phyloP scores from a whole-genome alignment of 1,139 yeast species.

The Suhomyces panamericanus region DNA sequence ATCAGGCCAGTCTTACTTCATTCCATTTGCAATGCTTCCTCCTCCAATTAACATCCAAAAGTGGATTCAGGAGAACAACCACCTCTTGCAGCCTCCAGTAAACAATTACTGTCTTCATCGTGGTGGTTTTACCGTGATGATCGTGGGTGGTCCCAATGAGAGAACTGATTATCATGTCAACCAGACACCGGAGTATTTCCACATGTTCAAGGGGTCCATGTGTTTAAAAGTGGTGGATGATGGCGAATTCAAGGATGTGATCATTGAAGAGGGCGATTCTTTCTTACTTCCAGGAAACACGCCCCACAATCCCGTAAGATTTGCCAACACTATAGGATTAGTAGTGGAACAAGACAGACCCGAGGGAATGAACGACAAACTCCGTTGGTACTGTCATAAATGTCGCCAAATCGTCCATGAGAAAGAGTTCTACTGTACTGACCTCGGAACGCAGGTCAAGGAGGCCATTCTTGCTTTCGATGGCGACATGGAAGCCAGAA shows the following conservation, averaged over 20 bases:
- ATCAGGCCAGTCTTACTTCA: slow-evolving; percentile 4
- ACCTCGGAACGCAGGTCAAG: slow-evolving; percentile 89
- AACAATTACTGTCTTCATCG: slow-evolving; percentile 87
- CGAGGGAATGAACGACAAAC: slow-evolving; percentile 58
- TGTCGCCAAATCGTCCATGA: slow-evolving; percentile 71
- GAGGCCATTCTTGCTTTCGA: slow-evolving; percentile 77
- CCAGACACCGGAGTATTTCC: slow-evolving; percentile 93
- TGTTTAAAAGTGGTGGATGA: slow-evolving; percentile 81
- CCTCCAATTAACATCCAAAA: slow-evolving; percentile 72
- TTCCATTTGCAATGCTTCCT: slow-evolving; percentile 47
- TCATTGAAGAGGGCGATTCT: slow-evolving; percentile 82
- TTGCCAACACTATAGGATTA: slow-evolving; percentile 80
- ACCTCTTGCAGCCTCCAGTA: slow-evolving; percentile 85
- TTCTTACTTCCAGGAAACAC: slow-evolving; percentile 79
- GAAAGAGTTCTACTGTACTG: slow-evolving; percentile 69
- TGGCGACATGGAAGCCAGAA: slow-evolving; percentile 58
- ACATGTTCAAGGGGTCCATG: slow-evolving; percentile 85
- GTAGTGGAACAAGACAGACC: slow-evolving; percentile 97
- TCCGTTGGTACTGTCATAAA: slow-evolving; percentile 82
- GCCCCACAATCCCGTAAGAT: slow-evolving; percentile 91
- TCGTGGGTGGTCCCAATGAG: slow-evolving; percentile 93
- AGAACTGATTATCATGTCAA: slow-evolving; percentile 92
- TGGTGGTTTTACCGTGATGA: slow-evolving; percentile 92
- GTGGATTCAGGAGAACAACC: slow-evolving; percentile 78
- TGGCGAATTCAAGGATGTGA: slow-evolving; percentile 71